A percentile compares a stretch with the other conserved stretches of the same genome.
phyloP scores from a whole-genome alignment of 495 filamentous ascomycete species.

The Neurospora tetraspora region DNA sequence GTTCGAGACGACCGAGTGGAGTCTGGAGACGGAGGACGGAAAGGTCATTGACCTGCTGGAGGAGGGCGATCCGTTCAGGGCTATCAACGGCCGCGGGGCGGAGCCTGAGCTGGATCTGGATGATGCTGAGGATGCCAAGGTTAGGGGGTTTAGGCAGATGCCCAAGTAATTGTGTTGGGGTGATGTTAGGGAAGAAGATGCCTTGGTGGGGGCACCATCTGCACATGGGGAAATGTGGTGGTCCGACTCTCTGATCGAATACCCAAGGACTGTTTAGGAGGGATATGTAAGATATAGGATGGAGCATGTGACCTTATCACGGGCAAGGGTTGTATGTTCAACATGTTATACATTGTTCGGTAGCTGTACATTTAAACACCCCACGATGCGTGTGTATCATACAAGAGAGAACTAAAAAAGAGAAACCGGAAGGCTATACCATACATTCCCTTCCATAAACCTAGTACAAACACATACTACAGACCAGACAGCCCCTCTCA shows the following conservation, averaged over 20 bases:
- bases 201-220: no score
- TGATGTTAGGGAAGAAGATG: slow-evolving; percentile 8
- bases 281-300: background rate
- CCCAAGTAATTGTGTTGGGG: slow-evolving; percentile 15
- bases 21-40: slow-evolving; percentile 57
- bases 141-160: slow-evolving; percentile 36
- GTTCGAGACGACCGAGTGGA: slow-evolving; percentile 75
- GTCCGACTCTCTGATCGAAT: background rate
- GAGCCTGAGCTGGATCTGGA: slow-evolving; percentile 3
- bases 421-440: background rate
- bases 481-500: background rate
- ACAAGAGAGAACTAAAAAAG: slow-evolving; percentile 2
- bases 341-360: background rate
- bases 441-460: slow-evolving; percentile 2
- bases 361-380: slow-evolving; percentile 15
- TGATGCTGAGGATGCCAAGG: slow-evolving; percentile 23
- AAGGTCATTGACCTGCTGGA: slow-evolving; percentile 57
- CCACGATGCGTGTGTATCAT: slow-evolving; percentile 9
- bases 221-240: background rate
- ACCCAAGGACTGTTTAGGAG: background rate
- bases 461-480: slow-evolving; percentile 1
- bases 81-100: slow-evolving; percentile 17
- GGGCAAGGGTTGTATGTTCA: background rate
- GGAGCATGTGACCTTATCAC: background rate
- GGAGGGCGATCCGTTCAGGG: slow-evolving; percentile 51